Base-by-base conservation (phyloP, 2,329 filamentous ascomycete species). In the Hypoxylon sp. region DNA sequence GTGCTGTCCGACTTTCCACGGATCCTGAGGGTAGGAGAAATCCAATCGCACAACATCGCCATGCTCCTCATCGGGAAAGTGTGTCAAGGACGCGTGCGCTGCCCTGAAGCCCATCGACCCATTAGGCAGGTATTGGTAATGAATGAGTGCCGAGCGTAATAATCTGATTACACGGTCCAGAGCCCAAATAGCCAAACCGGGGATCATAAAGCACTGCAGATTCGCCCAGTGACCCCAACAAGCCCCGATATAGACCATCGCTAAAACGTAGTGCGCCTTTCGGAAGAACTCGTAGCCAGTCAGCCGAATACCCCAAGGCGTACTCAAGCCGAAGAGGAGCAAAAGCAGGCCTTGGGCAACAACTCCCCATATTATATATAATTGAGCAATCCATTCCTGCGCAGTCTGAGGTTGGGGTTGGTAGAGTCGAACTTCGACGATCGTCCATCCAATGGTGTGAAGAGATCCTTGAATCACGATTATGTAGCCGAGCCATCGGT, bases 281-380 rank as follows among this genome's bases (percentile, higher is more conserved):
- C 90, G 85, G 81, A 93, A 93, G 77, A 91, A 88, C 72, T 93
- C 91, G 76, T 94, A 93, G 2, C 91, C 91, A 0, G 89, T 92
- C 49, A 84, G 77, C 7, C 84, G 82, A 61, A 93, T 90, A 0
- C 83, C 88, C 74, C 81, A 83, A 11, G 82, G 81, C 0, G 84
- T 76, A 73, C 88, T 89, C 54, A 91, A 80, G 4, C 88, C 73
- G 61, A 88, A 85, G 1, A 93, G 77, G 12, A 91, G 76, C 0
- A 86, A 81, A 0, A 93, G 77, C 4, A 93, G 76, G 4, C 85
- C 80, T 79, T 92, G 87, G 7, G 91, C 91, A 1, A 92, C 86
- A 46, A 91, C 78, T 1, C 91, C 91, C 85, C 90, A 93, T 64
- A 93, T 83, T 59, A 92, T 90, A 76, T 93, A 94, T 3, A 81